Evolutionary conservation across 495 filamentous ascomycete species (phyloP), one percentile per base, ranked within the genome.

Genomic region (Neohortaea acidophila): DNA sequence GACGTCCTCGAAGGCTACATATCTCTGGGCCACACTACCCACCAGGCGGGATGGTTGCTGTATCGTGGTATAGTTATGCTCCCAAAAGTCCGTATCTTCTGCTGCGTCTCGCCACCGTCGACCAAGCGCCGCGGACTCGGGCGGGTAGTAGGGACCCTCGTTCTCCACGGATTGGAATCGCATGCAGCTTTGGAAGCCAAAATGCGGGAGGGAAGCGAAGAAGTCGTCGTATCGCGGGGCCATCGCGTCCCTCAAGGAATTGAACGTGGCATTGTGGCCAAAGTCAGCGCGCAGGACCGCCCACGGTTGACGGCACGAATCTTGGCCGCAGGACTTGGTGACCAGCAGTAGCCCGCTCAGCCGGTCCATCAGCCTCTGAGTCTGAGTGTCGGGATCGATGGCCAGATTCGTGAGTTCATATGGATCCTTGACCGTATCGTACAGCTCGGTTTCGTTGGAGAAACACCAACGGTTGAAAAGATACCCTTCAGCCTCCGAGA

Each of bases 281-380:
- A 20, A 15, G 8, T 34, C 52, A 0, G 71, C 69, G 27, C 79
- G 75, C 0, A 79, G 61, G 0, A 65, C 62, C 26, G 59, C 44
- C 76, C 75, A 81, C 0, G 76, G 76, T 10, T 63, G 34, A 11
- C 66, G 60, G 45, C 76, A 80, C 0, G 65, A 66, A 22, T 42
- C 37, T 2, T 62, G 66, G 43, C 71, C 64, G 58, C 76, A 81
- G 2, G 71, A 72, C 50, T 81, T 79, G 21, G 77, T 58, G 2
- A 79, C 70, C 15, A 80, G 60, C 1, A 80, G 60, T 2, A 79
- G 57, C 1, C 70, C 64, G 49, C 79, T 73, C 0, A 79, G 56
- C 2, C 75, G 67, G 4, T 11, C 11, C 21, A 37, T 37, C 5
- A 37, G 34, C 34, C 13, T 5, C 34, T 37, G 14, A 7, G 32